A percentile compares a stretch with the other conserved stretches of the same genome.
Conservation (phyloP, 169 alveolate genomes). For the Fabrea salina region DNA sequence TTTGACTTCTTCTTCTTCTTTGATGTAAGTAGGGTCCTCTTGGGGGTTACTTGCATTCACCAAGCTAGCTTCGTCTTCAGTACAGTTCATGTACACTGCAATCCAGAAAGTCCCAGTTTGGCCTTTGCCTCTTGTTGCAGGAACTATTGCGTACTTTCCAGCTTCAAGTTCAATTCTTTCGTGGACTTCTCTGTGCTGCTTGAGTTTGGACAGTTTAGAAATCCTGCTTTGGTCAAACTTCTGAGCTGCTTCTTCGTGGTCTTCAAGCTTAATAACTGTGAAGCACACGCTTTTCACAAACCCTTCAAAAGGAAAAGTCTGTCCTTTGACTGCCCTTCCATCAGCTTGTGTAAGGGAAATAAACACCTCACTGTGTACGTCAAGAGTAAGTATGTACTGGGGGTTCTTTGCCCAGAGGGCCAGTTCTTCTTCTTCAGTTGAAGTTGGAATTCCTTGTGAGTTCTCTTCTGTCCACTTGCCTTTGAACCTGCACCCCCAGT, state of each 20-base stretch:
- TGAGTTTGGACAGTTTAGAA: constrained; percentile 43
- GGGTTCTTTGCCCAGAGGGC: constrained; percentile 66
- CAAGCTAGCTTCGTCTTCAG: not conserved
- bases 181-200: constrained; percentile 62
- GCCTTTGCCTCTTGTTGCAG: constrained; percentile 40
- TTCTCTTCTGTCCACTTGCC: constrained; percentile 52
- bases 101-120: constrained; percentile 36
- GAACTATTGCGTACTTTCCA: constrained; percentile 56
- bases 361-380: constrained; percentile 55
- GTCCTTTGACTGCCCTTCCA: constrained; percentile 57
- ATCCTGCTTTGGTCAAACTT: constrained; percentile 43
- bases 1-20: not conserved
- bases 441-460: constrained; percentile 59
- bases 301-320: constrained; percentile 70
- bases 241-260: constrained; percentile 22
- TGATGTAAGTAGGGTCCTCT: not conserved
- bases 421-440: constrained; percentile 40
- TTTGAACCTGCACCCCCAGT: constrained; percentile 52
- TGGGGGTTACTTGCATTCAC: not conserved
- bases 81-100: constrained; percentile 33
- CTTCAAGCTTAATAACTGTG: constrained; percentile 53
- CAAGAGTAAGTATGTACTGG: constrained; percentile 43
- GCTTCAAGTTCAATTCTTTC: constrained; percentile 29
- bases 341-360: constrained; percentile 67
- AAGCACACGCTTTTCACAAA: constrained; percentile 53